Percentiles rank a stretch among this genome's conserved stretches.
These are phyloP conservation scores for Saxophila tyrrhenica DNA, from an alignment of 495 filamentous ascomycete species.

Conservation along the genomic window DNA sequence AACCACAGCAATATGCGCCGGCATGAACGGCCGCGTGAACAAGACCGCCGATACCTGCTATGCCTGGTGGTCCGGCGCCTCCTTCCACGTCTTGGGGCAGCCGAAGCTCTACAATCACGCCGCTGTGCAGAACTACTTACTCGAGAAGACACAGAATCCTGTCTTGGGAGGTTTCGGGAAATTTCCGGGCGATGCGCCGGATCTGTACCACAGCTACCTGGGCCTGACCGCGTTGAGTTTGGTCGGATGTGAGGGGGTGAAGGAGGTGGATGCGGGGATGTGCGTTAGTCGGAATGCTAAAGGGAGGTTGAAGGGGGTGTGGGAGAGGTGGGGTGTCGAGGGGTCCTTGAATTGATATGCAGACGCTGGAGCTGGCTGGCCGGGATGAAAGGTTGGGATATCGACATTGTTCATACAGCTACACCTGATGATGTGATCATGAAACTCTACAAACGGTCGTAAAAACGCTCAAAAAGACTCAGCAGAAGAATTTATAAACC, in stretches of 20 bases:
- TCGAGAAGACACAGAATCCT: constrained; percentile 80
- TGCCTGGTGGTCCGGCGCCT: constrained; percentile 74
- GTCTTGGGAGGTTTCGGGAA: constrained; percentile 83
- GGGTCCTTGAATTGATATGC: background rate
- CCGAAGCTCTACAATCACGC: constrained; percentile 46
- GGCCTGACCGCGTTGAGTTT: constrained; percentile 63
- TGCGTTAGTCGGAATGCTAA: constrained; percentile 18
- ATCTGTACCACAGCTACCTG: constrained; percentile 83
- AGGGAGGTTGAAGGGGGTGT: constrained; percentile 6
- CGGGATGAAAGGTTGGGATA: background rate
- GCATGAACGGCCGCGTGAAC: constrained; percentile 56
- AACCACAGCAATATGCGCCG: background rate
- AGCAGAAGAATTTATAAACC: constrained; percentile 41
- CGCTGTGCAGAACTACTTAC: constrained; percentile 60
- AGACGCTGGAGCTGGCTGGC: too few species aligned
- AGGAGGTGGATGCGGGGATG: constrained; percentile 17
- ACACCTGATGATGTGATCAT: background rate
- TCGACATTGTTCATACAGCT: background rate
- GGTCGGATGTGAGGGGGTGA: constrained; percentile 20
- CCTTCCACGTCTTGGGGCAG: constrained; percentile 60
- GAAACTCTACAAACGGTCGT: background rate
- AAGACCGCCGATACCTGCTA: constrained; percentile 92
- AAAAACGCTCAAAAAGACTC: background rate
- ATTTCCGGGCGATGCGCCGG: constrained; percentile 64
- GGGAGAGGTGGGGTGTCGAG: constrained; percentile 5